Conservation (phyloP, 1,284 basidiomycete species). For the Trichosporon coremiiforme region DNA sequence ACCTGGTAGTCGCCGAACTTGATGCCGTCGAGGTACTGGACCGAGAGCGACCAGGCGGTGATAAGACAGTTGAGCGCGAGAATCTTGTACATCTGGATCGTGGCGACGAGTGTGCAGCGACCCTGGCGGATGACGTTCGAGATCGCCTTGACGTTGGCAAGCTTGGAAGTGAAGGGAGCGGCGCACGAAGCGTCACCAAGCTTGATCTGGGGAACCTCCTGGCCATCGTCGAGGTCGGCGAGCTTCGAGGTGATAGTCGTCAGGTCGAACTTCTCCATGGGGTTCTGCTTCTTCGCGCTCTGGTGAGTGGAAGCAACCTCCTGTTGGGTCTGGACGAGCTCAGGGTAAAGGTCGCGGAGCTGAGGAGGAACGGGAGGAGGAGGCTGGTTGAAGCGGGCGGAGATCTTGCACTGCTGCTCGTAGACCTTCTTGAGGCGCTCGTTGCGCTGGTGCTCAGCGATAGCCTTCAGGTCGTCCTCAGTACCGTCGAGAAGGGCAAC, state of each 20-base stretch:
- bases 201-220: constrained; percentile 91
- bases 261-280: constrained; percentile 92
- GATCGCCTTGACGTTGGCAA: constrained; percentile 89
- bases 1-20: constrained; percentile 97
- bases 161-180: constrained; percentile 92
- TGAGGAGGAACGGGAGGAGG: constrained; percentile 85
- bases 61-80: constrained; percentile 93
- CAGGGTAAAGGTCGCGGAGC: constrained; percentile 80
- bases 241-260: constrained; percentile 83
- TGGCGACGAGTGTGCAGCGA: constrained; percentile 92
- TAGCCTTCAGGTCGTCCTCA: constrained; percentile 84
- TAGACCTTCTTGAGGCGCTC: constrained; percentile 94
- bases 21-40: constrained; percentile 95
- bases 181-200: constrained; percentile 95
- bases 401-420: constrained; percentile 87
- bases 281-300: constrained; percentile 72
- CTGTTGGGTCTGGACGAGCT: constrained; percentile 85
- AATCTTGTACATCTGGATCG: constrained; percentile 99
- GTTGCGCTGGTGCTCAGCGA: constrained; percentile 83
- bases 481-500: constrained; percentile 90
- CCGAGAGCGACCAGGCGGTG: constrained; percentile 90
- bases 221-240: constrained; percentile 85
- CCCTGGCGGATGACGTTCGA: constrained; percentile 95
- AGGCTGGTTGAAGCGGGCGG: constrained; percentile 81
- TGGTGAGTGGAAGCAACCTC: constrained; percentile 68